A percentile compares a stretch with the other conserved stretches of the same genome.
phyloP scores from a whole-genome alignment of 1,284 basidiomycete genomes.

The Rhodotorula sp. region DNA sequence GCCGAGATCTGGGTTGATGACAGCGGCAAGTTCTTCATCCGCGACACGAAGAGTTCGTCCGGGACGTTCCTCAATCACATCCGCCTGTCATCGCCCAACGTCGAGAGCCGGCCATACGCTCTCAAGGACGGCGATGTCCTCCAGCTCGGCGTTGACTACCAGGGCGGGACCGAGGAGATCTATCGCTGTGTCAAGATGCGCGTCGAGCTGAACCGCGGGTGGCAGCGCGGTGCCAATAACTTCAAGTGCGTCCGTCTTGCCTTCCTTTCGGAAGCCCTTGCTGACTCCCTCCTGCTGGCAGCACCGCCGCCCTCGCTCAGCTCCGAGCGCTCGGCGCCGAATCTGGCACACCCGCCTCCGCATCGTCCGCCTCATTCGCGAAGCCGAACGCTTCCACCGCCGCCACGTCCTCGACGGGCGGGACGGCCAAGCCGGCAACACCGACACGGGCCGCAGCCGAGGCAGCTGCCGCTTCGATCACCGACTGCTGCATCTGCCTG shows the following conservation, averaged over 20 bases:
- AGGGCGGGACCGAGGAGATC: slow-evolving; percentile 95
- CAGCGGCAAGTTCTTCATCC: slow-evolving; percentile 69
- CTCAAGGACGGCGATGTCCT: slow-evolving; percentile 93
- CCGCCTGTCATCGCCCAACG: slow-evolving; percentile 77
- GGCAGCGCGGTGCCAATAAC: slow-evolving; percentile 83
- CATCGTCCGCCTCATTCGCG: neutral
- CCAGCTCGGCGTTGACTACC: slow-evolving; percentile 96
- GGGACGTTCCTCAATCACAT: slow-evolving; percentile 98
- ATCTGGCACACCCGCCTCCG: slow-evolving; percentile 32
- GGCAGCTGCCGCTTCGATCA: slow-evolving; percentile 57
- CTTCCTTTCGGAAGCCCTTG: neutral
- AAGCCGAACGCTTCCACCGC: slow-evolving; percentile 15
- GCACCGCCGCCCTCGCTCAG: slow-evolving; percentile 77
- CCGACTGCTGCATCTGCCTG: slow-evolving; percentile 93
- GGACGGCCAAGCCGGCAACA: slow-evolving; percentile 35
- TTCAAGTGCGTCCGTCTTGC: slow-evolving; percentile 78
- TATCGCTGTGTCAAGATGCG: slow-evolving; percentile 98
- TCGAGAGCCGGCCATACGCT: slow-evolving; percentile 73
- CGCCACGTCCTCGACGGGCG: slow-evolving; percentile 40
- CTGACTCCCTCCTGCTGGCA: slow-evolving; percentile 44
- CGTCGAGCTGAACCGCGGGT: slow-evolving; percentile 77
- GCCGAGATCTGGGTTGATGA: slow-evolving; percentile 86
- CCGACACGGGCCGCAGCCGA: slow-evolving; percentile 17
- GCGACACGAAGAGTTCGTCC: slow-evolving; percentile 84
- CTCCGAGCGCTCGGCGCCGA: slow-evolving; percentile 67